These are phyloP conservation scores for Curvularia lunata DNA, from an alignment of 2,329 filamentous ascomycete species.

Conservation along the genomic window DNA sequence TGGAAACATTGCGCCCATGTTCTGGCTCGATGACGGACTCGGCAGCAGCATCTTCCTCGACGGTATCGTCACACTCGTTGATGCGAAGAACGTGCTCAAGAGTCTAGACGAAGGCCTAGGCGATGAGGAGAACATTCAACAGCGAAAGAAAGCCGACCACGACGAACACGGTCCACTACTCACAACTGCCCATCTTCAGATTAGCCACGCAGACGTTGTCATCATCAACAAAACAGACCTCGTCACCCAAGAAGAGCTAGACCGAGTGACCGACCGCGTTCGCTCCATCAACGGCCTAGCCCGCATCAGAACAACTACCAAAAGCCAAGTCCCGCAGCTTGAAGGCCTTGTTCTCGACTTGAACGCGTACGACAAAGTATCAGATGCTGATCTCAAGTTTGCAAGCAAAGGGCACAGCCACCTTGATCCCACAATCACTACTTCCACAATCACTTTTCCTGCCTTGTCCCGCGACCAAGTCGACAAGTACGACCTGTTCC, in stretches of 20 bases:
- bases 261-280: slow-evolving; percentile 73
- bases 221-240: slow-evolving; percentile 94
- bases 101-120: slow-evolving; percentile 72
- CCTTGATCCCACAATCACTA: slow-evolving; percentile 87
- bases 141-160: slow-evolving; percentile 54
- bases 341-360: slow-evolving; percentile 88
- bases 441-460: slow-evolving; percentile 73
- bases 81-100: slow-evolving; percentile 88
- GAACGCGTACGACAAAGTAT: slow-evolving; percentile 88
- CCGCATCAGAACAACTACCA: slow-evolving; percentile 79
- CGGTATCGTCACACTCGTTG: slow-evolving; percentile 93
- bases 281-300: slow-evolving; percentile 88
- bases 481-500: slow-evolving; percentile 74
- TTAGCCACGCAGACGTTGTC: slow-evolving; percentile 94
- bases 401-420: slow-evolving; percentile 83
- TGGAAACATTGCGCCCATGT: slow-evolving; percentile 91
- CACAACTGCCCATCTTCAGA: slow-evolving; percentile 93
- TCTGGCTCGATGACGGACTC: slow-evolving; percentile 96
- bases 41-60: slow-evolving; percentile 96
- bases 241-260: slow-evolving; percentile 72
- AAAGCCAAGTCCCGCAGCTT: slow-evolving; percentile 78
- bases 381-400: slow-evolving; percentile 68
- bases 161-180: slow-evolving; percentile 69
- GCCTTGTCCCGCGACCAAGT: slow-evolving; percentile 65
- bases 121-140: slow-evolving; percentile 55